These are phyloP conservation scores for Dictyostelium citrinum DNA, from an alignment of 78 protist genomes.

Conservation along the genomic window DNA sequence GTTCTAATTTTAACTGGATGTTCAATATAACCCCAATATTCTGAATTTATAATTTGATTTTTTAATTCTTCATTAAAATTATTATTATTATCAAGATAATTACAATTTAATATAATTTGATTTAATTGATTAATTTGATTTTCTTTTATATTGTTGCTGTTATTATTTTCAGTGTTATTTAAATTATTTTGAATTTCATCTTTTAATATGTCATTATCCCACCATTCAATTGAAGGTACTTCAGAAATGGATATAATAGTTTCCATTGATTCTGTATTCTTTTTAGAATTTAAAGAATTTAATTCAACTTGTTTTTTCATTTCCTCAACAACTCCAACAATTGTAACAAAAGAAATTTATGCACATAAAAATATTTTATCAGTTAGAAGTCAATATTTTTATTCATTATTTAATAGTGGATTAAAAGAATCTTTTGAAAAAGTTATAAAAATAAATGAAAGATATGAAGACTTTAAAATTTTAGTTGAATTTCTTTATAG, in stretches of 20 bases:
- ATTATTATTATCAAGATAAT: not conserved
- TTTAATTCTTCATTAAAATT: not conserved
- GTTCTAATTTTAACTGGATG: conserved; percentile 83
- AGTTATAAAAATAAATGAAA: conserved; percentile 32
- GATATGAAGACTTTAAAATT: conserved; percentile 6
- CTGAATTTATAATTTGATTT: conserved; percentile 3
- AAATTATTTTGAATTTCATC: not conserved
- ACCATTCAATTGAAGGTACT: conserved; percentile 75
- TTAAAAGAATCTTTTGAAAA: conserved; percentile 51
- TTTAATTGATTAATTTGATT: not conserved
- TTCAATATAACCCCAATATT: conserved; percentile 62
- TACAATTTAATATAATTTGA: not conserved
- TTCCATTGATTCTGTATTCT: not conserved
- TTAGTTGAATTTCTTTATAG: conserved; percentile 21
- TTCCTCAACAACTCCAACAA: conserved; percentile 3
- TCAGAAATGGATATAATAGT: not conserved
- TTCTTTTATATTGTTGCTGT: not conserved
- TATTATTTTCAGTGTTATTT: not conserved
- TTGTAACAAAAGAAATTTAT: not conserved
- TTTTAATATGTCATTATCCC: conserved; percentile 44
- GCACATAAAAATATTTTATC: conserved; percentile 48
- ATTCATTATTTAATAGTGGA: conserved; percentile 35
- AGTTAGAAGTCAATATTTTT: conserved; percentile 29
- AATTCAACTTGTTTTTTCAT: conserved; percentile 1
- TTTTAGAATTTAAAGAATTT: not conserved